Evolutionary conservation across 805 yeast species (phyloP).

Genomic region (Sugiyamaella lignohabitans): DNA sequence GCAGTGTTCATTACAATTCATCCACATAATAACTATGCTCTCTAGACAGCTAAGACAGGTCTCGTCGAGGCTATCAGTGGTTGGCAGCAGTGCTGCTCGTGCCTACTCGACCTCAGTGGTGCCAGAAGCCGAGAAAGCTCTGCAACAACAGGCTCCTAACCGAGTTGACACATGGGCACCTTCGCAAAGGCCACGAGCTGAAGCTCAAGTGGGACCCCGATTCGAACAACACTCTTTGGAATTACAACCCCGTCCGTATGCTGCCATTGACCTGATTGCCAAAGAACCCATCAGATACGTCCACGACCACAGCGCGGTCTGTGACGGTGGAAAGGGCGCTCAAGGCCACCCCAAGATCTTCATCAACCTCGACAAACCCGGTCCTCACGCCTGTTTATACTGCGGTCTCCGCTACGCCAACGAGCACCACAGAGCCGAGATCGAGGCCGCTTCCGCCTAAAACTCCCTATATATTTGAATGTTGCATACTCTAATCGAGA

Average conservation of each 20-base stretch:
- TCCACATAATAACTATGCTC: background rate
- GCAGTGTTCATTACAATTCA: background rate
- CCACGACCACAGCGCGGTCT: slow-evolving; percentile 61
- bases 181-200: slow-evolving; percentile 55
- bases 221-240: slow-evolving; percentile 65
- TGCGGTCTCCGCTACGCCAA: slow-evolving; percentile 55
- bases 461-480: too few relatives aligned
- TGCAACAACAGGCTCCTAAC: slow-evolving; percentile 63
- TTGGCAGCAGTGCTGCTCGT: background rate
- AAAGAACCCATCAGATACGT: slow-evolving; percentile 64
- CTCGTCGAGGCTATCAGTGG: background rate
- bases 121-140: background rate
- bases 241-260: slow-evolving; percentile 69
- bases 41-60: background rate
- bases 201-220: slow-evolving; percentile 53
- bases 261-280: slow-evolving; percentile 78
- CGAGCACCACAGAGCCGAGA: slow-evolving; percentile 17
- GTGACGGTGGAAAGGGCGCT: slow-evolving; percentile 61
- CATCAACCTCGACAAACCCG: slow-evolving; percentile 73
- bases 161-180: slow-evolving; percentile 63
- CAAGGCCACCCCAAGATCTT: slow-evolving; percentile 80
- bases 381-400: slow-evolving; percentile 69
- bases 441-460: slow-evolving; percentile 10
- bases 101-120: background rate
- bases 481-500: too few relatives aligned